A percentile compares a stretch with the other conserved stretches of the same genome.
phyloP scores from a whole-genome alignment of 352 stramenopile genomes.

The Globisporangium irregulare region DNA sequence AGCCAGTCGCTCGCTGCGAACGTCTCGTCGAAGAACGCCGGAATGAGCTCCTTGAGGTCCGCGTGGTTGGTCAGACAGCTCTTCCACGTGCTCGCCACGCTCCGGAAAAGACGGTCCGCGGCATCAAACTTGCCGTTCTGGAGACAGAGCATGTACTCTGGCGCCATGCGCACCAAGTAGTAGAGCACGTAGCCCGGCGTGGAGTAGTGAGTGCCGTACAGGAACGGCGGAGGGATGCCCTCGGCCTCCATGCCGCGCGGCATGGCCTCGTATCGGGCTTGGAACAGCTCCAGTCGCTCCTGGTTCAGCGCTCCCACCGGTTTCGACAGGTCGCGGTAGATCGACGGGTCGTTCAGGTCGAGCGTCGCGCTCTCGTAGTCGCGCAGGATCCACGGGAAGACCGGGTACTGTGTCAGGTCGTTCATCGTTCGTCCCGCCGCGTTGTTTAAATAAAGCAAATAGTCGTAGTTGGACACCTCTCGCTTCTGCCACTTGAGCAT shows the following conservation, averaged over 20 bases:
- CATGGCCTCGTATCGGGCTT: slow-evolving; percentile 89
- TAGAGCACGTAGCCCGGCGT: slow-evolving; percentile 96
- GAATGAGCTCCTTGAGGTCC: slow-evolving; percentile 99
- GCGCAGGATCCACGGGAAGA: slow-evolving; percentile 96
- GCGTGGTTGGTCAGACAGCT: slow-evolving; percentile 79
- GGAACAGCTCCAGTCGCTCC: slow-evolving; percentile 86
- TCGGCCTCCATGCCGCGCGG: slow-evolving; percentile 73
- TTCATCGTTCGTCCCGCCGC: slow-evolving; percentile 84
- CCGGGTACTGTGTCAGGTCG: slow-evolving; percentile 94
- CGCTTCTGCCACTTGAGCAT: slow-evolving; percentile 78
- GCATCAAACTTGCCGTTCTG: slow-evolving; percentile 99
- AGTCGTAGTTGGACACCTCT: slow-evolving; percentile 95
- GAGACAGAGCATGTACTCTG: slow-evolving; percentile 94
- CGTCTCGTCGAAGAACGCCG: slow-evolving; percentile 95
- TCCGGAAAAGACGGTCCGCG: slow-evolving; percentile 96
- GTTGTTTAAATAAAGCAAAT: slow-evolving; percentile 89
- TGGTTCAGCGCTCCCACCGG: slow-evolving; percentile 93
- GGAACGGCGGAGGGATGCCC: slow-evolving; percentile 90
- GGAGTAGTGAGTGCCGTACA: slow-evolving; percentile 96
- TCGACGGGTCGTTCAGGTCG: slow-evolving; percentile 78
- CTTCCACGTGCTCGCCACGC: slow-evolving; percentile 91
- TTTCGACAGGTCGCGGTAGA: slow-evolving; percentile 94
- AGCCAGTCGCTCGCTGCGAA: slow-evolving; percentile 89
- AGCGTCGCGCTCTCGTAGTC: slow-evolving; percentile 89
- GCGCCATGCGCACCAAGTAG: slow-evolving; percentile 96